Evolutionary conservation across 495 filamentous ascomycete genomes (phyloP).

Genomic region (Geoglossum glabrum): DNA sequence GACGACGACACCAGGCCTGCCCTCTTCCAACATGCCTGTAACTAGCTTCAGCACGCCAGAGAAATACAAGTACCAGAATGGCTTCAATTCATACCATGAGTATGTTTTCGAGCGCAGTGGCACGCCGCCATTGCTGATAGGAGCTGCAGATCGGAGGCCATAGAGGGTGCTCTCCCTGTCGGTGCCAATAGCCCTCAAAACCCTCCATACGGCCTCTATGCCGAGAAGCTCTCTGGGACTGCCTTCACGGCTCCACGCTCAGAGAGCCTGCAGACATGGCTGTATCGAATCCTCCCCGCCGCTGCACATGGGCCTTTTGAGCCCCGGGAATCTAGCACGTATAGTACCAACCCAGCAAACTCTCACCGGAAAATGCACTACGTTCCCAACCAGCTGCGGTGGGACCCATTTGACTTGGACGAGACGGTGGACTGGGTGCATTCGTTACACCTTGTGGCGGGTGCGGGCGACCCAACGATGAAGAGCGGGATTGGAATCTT

Average conservation of each 20-base stretch:
- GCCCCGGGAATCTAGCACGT: conserved; percentile 29
- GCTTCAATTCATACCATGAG: conserved; percentile 41
- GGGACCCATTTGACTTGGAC: conserved; percentile 74
- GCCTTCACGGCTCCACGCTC: conserved; percentile 79
- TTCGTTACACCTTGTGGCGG: conserved; percentile 55
- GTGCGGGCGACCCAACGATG: conserved; percentile 62
- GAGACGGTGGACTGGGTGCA: conserved; percentile 59
- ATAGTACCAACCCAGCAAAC: conserved; percentile 30
- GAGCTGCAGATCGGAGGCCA: conserved; percentile 24
- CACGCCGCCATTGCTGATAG: background rate
- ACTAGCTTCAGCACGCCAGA: conserved; percentile 33
- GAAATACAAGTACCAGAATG: conserved; percentile 36
- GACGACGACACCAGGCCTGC: background rate
- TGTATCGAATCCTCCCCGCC: conserved; percentile 77
- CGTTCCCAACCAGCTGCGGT: conserved; percentile 75
- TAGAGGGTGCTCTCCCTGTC: conserved; percentile 38
- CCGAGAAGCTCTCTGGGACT: conserved; percentile 86
- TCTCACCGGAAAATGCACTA: conserved; percentile 32
- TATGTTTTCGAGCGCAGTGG: conserved; percentile 13
- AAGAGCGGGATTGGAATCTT: conserved; percentile 69
- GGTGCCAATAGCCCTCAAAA: conserved; percentile 81
- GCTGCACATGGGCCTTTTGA: conserved; percentile 63
- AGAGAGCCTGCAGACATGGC: conserved; percentile 83
- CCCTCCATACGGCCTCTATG: conserved; percentile 63
- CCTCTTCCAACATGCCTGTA: conserved; percentile 26